phyloP scores from a whole-genome alignment of 169 alveolate species.

The Plasmodium relictum region DNA sequence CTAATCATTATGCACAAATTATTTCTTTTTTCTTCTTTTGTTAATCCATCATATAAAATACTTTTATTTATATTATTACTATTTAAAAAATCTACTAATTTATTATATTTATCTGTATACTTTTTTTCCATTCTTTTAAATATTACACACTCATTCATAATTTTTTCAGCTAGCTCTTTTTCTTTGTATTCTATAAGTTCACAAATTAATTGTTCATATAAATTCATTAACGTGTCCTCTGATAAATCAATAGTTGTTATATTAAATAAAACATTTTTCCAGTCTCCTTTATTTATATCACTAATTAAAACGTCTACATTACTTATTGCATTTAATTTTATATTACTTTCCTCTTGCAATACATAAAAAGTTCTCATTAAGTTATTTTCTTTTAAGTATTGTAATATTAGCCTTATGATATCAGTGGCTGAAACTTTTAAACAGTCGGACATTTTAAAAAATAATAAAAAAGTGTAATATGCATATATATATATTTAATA shows the following conservation, averaged over 20 bases:
- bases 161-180: slow-evolving; percentile 79
- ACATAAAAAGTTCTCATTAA: slow-evolving; percentile 81
- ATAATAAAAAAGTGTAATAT: too few species aligned
- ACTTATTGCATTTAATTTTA: slow-evolving; percentile 82
- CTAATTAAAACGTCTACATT: slow-evolving; percentile 82
- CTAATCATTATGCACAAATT: slow-evolving; percentile 58
- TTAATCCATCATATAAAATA: slow-evolving; percentile 52
- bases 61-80: slow-evolving; percentile 24
- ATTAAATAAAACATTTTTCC: slow-evolving; percentile 84
- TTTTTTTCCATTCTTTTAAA: slow-evolving; percentile 74
- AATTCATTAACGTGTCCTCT: slow-evolving; percentile 80
- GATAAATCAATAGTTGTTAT: slow-evolving; percentile 84
- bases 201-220: slow-evolving; percentile 85
- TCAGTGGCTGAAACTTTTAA: slow-evolving; percentile 67
- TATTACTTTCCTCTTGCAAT: slow-evolving; percentile 85
- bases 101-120: slow-evolving; percentile 45
- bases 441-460: slow-evolving; percentile 11
- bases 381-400: slow-evolving; percentile 84
- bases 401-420: slow-evolving; percentile 80
- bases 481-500: too few species aligned
- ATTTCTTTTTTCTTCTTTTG: slow-evolving; percentile 74
- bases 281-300: slow-evolving; percentile 85
- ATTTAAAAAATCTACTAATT: slow-evolving; percentile 21
- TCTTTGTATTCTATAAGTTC: slow-evolving; percentile 86
- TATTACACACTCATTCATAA: slow-evolving; percentile 65